Conservation (phyloP, 2,329 filamentous ascomycete species). For the Macroventuria anomochaeta region DNA sequence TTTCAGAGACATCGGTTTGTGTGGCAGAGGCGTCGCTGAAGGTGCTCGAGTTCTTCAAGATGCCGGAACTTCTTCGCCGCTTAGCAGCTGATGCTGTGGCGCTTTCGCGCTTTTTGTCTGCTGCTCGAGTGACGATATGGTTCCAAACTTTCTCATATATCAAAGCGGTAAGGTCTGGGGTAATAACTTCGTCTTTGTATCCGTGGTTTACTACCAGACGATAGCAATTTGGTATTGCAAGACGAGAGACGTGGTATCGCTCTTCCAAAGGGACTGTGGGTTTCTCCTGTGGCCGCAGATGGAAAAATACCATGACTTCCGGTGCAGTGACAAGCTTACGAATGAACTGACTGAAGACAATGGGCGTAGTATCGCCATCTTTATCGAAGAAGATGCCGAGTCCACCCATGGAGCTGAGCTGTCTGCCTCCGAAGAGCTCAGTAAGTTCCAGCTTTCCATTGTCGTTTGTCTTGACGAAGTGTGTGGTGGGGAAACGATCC, state of each 20-base stretch:
- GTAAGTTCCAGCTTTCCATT: slow-evolving; percentile 49
- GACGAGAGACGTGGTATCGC: slow-evolving; percentile 56
- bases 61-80: slow-evolving; percentile 1
- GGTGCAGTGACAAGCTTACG: slow-evolving; percentile 72
- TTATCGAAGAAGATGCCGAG: slow-evolving; percentile 82
- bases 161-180: slow-evolving; percentile 62
- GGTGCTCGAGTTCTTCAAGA: slow-evolving; percentile 3
- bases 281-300: slow-evolving; percentile 68
- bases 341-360: slow-evolving; percentile 75
- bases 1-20: slow-evolving; percentile 9
- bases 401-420: slow-evolving; percentile 55
- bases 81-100: slow-evolving; percentile 5
- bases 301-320: slow-evolving; percentile 75
- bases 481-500: slow-evolving; percentile 59
- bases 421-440: slow-evolving; percentile 45
- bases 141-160: slow-evolving; percentile 66
- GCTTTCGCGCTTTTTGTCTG: slow-evolving; percentile 23
- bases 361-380: slow-evolving; percentile 68
- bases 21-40: slow-evolving; percentile 3
- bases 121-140: slow-evolving; percentile 41
- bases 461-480: slow-evolving; percentile 49
- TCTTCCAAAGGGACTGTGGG: slow-evolving; percentile 56
- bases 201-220: slow-evolving; percentile 73
- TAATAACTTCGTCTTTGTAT: slow-evolving; percentile 74
- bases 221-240: slow-evolving; percentile 67